These are phyloP conservation scores for Candida corydali DNA, from an alignment of 805 yeast genomes.

Conservation along the genomic window DNA sequence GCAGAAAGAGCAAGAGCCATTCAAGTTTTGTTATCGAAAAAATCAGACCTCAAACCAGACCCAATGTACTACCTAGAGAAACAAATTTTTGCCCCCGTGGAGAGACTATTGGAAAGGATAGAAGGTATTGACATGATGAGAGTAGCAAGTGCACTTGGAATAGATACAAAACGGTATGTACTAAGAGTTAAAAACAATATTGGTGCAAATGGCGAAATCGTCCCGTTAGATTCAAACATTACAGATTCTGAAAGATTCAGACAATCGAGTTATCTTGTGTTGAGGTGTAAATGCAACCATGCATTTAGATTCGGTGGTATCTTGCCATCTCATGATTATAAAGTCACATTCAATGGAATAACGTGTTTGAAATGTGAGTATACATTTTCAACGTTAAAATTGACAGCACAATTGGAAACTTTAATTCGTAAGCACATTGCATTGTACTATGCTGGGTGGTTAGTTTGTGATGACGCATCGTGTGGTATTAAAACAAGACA, in stretches of 20 bases:
- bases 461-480: constrained; percentile 77
- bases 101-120: constrained; percentile 76
- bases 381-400: constrained; percentile 46
- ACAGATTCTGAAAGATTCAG: constrained; percentile 81
- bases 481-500: constrained; percentile 82
- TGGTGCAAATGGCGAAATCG: constrained; percentile 41
- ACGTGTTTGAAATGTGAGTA: constrained; percentile 60
- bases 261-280: constrained; percentile 48
- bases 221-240: constrained; percentile 77
- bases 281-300: constrained; percentile 62
- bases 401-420: constrained; percentile 73
- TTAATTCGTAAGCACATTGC: constrained; percentile 67
- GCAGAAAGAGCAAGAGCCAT: constrained; percentile 85
- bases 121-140: constrained; percentile 83
- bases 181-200: constrained; percentile 38
- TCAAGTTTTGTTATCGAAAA: constrained; percentile 60
- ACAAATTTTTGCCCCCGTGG: constrained; percentile 88
- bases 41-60: constrained; percentile 60
- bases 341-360: constrained; percentile 64
- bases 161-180: constrained; percentile 65
- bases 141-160: constrained; percentile 71
- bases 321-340: constrained; percentile 55
- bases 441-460: constrained; percentile 81
- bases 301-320: constrained; percentile 73
- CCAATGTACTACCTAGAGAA: constrained; percentile 75